phyloP scores from a whole-genome alignment of 1,139 yeast species.

The Kurtzmaniella natalensis region DNA sequence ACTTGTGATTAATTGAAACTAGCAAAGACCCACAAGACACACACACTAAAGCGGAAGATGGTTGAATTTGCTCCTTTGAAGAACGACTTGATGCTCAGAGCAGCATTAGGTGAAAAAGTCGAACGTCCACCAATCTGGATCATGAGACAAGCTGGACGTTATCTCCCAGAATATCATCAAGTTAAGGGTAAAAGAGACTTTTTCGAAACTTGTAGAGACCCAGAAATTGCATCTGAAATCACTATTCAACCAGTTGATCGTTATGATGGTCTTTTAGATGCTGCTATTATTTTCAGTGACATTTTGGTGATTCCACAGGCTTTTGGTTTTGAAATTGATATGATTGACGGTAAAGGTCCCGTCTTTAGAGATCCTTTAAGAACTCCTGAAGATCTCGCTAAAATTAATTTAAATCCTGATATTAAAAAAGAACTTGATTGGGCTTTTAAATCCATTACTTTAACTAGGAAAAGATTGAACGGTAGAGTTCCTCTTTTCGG shows the following conservation, averaged over 20 bases:
- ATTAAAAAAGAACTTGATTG: constrained; percentile 77
- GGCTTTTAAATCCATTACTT: constrained; percentile 90
- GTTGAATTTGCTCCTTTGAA: constrained; percentile 62
- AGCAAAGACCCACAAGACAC: too few species aligned
- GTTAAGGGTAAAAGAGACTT: constrained; percentile 87
- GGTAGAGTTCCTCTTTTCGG: constrained; percentile 95
- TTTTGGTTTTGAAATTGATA: constrained; percentile 91
- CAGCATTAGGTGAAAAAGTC: constrained; percentile 75
- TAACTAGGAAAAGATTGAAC: constrained; percentile 74
- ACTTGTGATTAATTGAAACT: too few species aligned
- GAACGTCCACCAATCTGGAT: constrained; percentile 99
- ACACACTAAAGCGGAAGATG: constrained; percentile 15
- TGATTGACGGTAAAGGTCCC: constrained; percentile 95
- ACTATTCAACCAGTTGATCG: constrained; percentile 95
- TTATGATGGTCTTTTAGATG: constrained; percentile 85
- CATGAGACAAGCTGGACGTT: constrained; percentile 93
- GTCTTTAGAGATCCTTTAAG: constrained; percentile 87
- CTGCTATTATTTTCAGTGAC: constrained; percentile 95
- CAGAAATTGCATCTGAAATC: constrained; percentile 88
- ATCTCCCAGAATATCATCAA: constrained; percentile 85
- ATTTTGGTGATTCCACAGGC: constrained; percentile 97
- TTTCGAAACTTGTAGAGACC: constrained; percentile 88
- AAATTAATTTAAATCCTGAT: constrained; percentile 60
- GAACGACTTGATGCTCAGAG: constrained; percentile 86
- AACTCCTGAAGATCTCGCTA: constrained; percentile 58